These are phyloP conservation scores for Gentiana macrophylla DNA, from an alignment of 257 asterid species.

Conservation along the genomic window DNA sequence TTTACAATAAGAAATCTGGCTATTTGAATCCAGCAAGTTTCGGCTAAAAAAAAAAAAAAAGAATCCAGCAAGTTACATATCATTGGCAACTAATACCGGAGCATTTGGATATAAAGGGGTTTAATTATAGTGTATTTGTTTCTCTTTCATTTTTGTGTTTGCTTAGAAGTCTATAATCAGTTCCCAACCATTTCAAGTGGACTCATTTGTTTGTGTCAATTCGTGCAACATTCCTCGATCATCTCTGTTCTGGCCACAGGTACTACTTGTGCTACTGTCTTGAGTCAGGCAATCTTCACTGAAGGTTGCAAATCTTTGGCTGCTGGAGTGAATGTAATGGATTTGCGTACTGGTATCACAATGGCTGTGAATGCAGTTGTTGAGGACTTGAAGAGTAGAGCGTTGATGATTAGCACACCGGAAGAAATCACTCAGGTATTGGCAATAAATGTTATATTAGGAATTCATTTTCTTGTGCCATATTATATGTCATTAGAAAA, in stretches of 20 bases:
- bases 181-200: not conserved
- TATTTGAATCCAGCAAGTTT: too few species aligned
- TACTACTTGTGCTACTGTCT: slow-evolving; percentile 91
- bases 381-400: slow-evolving; percentile 72
- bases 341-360: slow-evolving; percentile 78
- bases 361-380: slow-evolving; percentile 75
- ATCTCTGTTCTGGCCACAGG: slow-evolving; percentile 35
- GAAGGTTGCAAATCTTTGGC: slow-evolving; percentile 91
- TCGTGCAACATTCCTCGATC: too few species aligned
- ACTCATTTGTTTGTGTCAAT: not conserved
- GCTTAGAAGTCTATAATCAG: not conserved
- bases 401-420: slow-evolving; percentile 78
- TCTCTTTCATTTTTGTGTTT: too few species aligned
- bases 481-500: too few species aligned
- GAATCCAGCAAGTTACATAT: too few species aligned
- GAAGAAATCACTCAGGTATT: slow-evolving; percentile 87
- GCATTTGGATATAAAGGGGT: too few species aligned
- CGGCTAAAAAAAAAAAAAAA: too few species aligned
- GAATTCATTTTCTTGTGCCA: too few species aligned
- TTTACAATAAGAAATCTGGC: too few species aligned
- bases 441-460: not conserved
- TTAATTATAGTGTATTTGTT: too few species aligned
- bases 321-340: slow-evolving; percentile 85
- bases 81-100: too few species aligned
- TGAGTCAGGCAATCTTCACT: slow-evolving; percentile 74